Base-by-base conservation (phyloP, 2,329 filamentous ascomycete genomes). In the Fusarium illudens region DNA sequence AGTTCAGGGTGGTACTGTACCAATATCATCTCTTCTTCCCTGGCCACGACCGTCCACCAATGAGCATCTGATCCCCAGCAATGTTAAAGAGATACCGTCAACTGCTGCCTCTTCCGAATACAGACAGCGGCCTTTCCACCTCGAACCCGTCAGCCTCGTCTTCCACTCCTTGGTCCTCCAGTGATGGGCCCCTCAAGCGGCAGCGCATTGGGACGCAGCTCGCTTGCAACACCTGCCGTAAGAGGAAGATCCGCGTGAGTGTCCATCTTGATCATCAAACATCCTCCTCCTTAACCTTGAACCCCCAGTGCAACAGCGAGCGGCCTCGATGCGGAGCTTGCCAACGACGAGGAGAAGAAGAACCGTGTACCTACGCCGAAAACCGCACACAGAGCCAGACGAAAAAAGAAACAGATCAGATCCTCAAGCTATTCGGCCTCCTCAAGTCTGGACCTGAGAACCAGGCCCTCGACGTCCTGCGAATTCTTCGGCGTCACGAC, bases 1-100 rank as follows among this genome's bases (percentile, higher is more conserved):
- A 27, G 25, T 8, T 8, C 5, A 27, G 25, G 25, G 8, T 27
- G 25, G 25, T 27, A 27, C 8, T 5, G 25, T 5, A 27, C 25
- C 25, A 30, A 19, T 9, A 7, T 46, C 5, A 30, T 19, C 32
- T 48, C 32, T 30, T 37, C 46, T 13, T 50, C 32, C 46, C 19
- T 20, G 15, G 13, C 19, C 12, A 36, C 7, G 50, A 20, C 20
- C 9, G 32, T 4, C 19, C 17, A 6, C 10, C 37, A 32, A 17
- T 29, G 13, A 15, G 22, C 37, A 29, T 36, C 39, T 20, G 22
- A 42, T 19, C 56, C 19, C 17, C 37, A 37, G 48, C 32, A 42
- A 68, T 68, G 64, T 68, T 60, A 11, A 64, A 68, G 30, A 61
- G 64, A 50, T 68, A 68, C 42, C 64, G 60, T 10, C 55, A 68